These are phyloP conservation scores for Ehretia macrophylla DNA, from an alignment of 257 asterid genomes.

Conservation along the genomic window DNA sequence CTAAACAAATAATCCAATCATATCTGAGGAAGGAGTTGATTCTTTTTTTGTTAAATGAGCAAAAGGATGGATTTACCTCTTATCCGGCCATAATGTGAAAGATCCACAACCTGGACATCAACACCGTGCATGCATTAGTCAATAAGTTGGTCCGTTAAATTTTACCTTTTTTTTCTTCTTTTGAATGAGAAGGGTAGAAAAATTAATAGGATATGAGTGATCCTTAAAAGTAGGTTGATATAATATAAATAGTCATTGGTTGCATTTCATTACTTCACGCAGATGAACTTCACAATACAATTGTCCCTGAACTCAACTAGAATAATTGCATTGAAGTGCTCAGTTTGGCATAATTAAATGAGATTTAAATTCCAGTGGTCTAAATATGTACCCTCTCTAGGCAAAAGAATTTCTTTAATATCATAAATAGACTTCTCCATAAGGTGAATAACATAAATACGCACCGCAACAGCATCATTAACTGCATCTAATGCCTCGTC, in stretches of 20 bases:
- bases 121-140: neutral
- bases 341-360: no score
- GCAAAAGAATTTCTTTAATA: no score
- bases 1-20: no score
- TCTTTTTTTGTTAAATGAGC: conserved; percentile 1
- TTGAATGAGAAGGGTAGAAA: neutral
- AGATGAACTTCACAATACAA: neutral
- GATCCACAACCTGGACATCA: conserved; percentile 69
- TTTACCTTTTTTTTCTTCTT: neutral
- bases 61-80: conserved; percentile 65
- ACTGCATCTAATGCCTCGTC: conserved; percentile 69
- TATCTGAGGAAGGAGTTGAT: neutral
- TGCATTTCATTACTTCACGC: neutral
- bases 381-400: no score
- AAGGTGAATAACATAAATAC: conserved; percentile 13
- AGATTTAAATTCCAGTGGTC: no score
- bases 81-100: conserved; percentile 82
- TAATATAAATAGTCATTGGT: neutral
- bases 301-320: neutral
- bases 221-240: neutral
- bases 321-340: neutral
- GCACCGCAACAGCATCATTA: conserved; percentile 60
- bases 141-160: neutral
- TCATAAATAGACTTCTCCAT: no score
- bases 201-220: neutral